Base-by-base conservation (phyloP, 768 basidiomycete genomes). In the Hydnum rufescens region DNA sequence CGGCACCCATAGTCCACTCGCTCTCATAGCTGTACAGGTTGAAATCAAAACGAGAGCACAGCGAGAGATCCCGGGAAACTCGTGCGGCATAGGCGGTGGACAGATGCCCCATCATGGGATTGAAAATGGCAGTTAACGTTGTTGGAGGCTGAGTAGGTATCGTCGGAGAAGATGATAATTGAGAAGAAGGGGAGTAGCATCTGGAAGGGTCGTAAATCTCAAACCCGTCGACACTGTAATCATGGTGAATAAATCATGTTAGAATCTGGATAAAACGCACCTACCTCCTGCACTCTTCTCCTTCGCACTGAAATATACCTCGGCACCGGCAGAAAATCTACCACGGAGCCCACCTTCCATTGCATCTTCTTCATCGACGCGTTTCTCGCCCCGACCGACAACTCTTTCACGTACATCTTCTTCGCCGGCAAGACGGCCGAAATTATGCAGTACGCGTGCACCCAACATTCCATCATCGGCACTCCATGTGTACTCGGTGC, bases 21-120 rank as follows among this genome's bases (percentile, higher is more conserved):
- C 87, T 90, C 58, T 93, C 88, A 64, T 89, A 96, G 65, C 86
- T 90, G 63, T 96, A 95, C 26, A 92, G 76, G 61, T 97, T 97
- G 67, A 96, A 89, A 62, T 96, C 89, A 62, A 92, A 97, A 22
- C 87, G 77, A 0, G 87, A 82, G 49, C 85, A 85, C 19, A 97
- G 63, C 0, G 87, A 78, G 39, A 96, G 75, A 63, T 93, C 85
- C 8, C 74, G 74, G 3, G 85, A 84, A 5, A 87, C 80, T 51
- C 80, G 82, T 2, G 92, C 87, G 0, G 88, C 81, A 63, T 96
- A 96, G 32, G 92, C 88, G 4, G 82, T 73, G 1, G 87, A 87
- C 46, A 96, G 71, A 62, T 96, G 90, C 0, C 93, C 93, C 54
- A 96, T 76, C 75, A 97, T 88, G 0, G 93, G 93, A 63, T 95